Evolutionary conservation across 2,329 filamentous ascomycete genomes (phyloP), one percentile per base, ranked within the genome.

Genomic region (Diaporthe citriasiana): DNA sequence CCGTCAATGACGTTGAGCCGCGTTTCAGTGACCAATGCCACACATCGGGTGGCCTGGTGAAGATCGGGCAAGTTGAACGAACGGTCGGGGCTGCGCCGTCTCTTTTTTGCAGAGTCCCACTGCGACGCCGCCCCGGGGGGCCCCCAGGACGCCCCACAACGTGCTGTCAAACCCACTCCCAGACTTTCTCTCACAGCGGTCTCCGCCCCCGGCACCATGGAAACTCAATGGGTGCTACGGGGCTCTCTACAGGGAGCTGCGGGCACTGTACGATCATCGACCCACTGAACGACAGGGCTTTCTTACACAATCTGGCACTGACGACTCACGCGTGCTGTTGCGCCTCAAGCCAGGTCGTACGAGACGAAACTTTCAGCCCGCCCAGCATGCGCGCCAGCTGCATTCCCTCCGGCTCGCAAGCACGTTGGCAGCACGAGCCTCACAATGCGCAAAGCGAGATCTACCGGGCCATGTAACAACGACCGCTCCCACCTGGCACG

Each of bases 1-100:
- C 51, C 73, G 40, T 73, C 57, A 66, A 70, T 75, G 73, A 75
- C 73, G 73, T 75, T 68, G 71, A 59, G 71, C 71, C 33, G 73
- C 73, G 73, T 75, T 71, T 74, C 73, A 71, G 35, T 50, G 63
- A 51, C 53, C 68, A 66, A 45, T 60, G 51, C 50, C 69, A 68
- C 25, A 10, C 71, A 75, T 75, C 73, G 73, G 66, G n/a, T 22
- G 65, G 56, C 50, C 33, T 56, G 65, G 71, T 73, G 73, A 40
- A 50, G 71, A 75, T 75, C 73, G 73, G 72, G 38, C 8, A 47
- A 15, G 17, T 25, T 10, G 33, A 22, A 30, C 25, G 12, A 27
- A 51, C 12, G n/a, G 27, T 65, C 19, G 40, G 57, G 42, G 27
- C 42, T 65, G 35, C 30, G 60, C 60, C 45, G 60, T 22, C 33